phyloP scores from a whole-genome alignment of 2,329 filamentous ascomycete species.

The Rosellinia necatrix region DNA sequence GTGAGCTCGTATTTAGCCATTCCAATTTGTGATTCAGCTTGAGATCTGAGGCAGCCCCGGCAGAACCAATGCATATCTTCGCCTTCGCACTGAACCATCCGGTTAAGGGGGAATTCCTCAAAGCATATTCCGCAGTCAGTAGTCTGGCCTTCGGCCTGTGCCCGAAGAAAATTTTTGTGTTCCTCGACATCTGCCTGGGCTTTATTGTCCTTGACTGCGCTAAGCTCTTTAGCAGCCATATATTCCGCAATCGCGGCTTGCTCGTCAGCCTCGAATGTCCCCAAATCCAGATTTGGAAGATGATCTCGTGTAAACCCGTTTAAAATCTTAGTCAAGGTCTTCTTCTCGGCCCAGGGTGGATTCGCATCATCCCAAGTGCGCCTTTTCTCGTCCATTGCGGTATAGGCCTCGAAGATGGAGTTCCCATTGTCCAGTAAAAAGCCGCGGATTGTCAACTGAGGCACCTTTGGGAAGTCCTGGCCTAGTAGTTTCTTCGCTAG shows the following conservation, averaged over 20 bases:
- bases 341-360: conserved; percentile 40
- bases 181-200: conserved; percentile 37
- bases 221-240: conserved; percentile 42
- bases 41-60: conserved; percentile 63
- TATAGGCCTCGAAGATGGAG: conserved; percentile 44
- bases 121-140: conserved; percentile 78
- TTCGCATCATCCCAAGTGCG: conserved; percentile 29
- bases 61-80: conserved; percentile 70
- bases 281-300: conserved; percentile 29
- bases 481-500: conserved; percentile 39
- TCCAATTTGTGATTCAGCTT: conserved; percentile 72
- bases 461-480: conserved; percentile 43
- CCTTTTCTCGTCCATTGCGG: conserved; percentile 39
- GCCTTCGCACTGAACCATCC: conserved; percentile 70
- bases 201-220: conserved; percentile 36
- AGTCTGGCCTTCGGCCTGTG: conserved; percentile 55
- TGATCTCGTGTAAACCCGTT: conserved; percentile 26
- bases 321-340: conserved; percentile 27
- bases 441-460: conserved; percentile 34
- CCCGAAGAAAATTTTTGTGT: conserved; percentile 46
- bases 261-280: conserved; percentile 24
- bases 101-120: conserved; percentile 66
- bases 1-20: conserved; percentile 67
- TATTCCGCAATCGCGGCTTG: conserved; percentile 47
- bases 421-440: conserved; percentile 31